These are phyloP conservation scores for Scedosporium apiospermum DNA, from an alignment of 2,329 filamentous ascomycete genomes.

Conservation along the genomic window DNA sequence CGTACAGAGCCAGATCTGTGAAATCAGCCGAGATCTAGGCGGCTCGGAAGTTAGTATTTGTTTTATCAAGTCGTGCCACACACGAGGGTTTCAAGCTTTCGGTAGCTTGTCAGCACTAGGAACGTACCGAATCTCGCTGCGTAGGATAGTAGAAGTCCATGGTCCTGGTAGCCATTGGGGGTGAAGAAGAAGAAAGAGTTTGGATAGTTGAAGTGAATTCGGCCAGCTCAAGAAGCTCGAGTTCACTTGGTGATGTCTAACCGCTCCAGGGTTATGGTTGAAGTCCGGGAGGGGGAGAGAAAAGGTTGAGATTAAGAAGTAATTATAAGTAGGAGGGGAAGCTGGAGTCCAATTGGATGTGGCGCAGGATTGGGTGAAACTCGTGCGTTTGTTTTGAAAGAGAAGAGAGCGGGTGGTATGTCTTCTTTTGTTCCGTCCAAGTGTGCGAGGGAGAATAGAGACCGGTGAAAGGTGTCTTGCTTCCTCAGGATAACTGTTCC, in stretches of 20 bases:
- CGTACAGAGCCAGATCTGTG: conserved; percentile 13
- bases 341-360: neutral
- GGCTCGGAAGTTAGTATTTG: no score
- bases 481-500: no score
- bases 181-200: neutral
- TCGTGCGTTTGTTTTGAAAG: neutral
- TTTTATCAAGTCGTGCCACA: no score
- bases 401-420: neutral
- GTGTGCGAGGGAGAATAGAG: no score
- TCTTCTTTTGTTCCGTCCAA: neutral
- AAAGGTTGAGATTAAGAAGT: neutral
- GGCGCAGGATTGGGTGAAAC: neutral
- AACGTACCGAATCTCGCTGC: neutral
- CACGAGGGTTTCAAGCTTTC: neutral
- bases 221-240: neutral
- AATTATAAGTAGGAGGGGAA: neutral
- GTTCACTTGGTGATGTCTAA: neutral
- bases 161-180: neutral
- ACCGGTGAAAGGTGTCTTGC: no score
- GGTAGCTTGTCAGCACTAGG: neutral
- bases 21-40: conserved; percentile 6
- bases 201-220: neutral
- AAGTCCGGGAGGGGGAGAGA: neutral
- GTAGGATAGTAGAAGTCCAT: neutral
- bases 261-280: neutral